Percentiles rank a stretch among this genome's conserved stretches.
These are phyloP conservation scores for Corrigiola litoralis DNA, from an alignment of 179 eudicot genomes.

Conservation along the genomic window DNA sequence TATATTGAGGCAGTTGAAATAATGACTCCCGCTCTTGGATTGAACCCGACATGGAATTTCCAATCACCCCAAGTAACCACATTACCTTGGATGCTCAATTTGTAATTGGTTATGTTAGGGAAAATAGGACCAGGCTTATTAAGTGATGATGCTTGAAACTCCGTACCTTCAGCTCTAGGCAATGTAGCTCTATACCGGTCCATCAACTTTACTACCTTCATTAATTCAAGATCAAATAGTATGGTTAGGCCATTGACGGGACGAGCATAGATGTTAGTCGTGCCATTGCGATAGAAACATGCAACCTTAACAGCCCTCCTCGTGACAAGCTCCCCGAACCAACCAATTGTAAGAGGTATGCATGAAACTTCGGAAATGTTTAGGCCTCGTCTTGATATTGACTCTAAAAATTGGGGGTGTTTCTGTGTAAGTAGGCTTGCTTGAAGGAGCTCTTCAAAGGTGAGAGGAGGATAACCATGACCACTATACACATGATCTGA, in stretches of 20 bases:
- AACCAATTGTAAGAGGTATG: slow-evolving; percentile 62
- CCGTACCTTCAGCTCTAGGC: slow-evolving; percentile 57
- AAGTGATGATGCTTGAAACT: slow-evolving; percentile 31
- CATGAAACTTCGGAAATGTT: slow-evolving; percentile 68
- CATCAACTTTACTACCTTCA: slow-evolving; percentile 27
- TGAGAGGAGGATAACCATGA: slow-evolving; percentile 64
- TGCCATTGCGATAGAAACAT: slow-evolving; percentile 65
- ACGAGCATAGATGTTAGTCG: slow-evolving; percentile 59
- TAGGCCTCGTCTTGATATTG: slow-evolving; percentile 49
- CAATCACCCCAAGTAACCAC: slow-evolving; percentile 66
- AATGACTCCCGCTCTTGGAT: slow-evolving; percentile 66
- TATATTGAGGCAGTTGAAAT: slow-evolving; percentile 63
- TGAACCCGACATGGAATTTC: slow-evolving; percentile 66
- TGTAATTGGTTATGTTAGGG: slow-evolving; percentile 36
- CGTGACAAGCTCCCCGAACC: slow-evolving; percentile 62
- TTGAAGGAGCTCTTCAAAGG: slow-evolving; percentile 47
- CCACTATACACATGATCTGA: slow-evolving; percentile 50
- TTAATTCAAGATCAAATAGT: slow-evolving; percentile 46
- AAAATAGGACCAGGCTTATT: slow-evolving; percentile 24
- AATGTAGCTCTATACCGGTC: slow-evolving; percentile 45
- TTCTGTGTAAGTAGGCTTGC: slow-evolving; percentile 39
- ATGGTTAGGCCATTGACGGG: slow-evolving; percentile 64
- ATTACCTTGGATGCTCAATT: slow-evolving; percentile 36
- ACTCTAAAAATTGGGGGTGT: slow-evolving; percentile 37
- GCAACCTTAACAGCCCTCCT: slow-evolving; percentile 48